Percentiles rank a stretch among this genome's conserved stretches.
These are phyloP conservation scores for Trichosporon asahii DNA, from an alignment of 1,284 basidiomycete species.

Conservation along the genomic window DNA sequence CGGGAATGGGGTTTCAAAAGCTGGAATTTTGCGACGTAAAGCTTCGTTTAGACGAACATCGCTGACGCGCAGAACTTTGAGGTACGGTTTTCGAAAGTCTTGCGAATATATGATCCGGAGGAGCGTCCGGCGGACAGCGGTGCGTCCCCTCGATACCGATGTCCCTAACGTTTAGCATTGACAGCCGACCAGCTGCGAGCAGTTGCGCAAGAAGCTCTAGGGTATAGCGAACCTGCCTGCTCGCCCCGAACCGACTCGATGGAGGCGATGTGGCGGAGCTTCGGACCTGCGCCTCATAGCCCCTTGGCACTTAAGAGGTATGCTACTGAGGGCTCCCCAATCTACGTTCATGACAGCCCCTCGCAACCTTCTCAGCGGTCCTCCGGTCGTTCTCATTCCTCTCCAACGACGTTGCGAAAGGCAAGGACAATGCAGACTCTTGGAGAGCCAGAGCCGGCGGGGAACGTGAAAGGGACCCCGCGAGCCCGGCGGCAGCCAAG, in stretches of 20 bases:
- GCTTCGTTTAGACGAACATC: conserved; percentile 25
- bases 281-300: neutral
- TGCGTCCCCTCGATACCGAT: neutral
- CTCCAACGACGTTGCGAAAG: neutral
- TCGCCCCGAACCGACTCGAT: conserved; percentile 2
- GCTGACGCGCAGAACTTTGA: conserved; percentile 63
- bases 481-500: neutral
- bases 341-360: neutral
- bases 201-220: neutral
- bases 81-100: conserved; percentile 72
- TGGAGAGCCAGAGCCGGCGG: neutral
- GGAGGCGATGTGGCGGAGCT: conserved; percentile 2
- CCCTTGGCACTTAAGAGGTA: conserved; percentile 3
- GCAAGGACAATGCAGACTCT: neutral
- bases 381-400: neutral
- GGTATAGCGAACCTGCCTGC: neutral
- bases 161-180: neutral
- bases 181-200: neutral
- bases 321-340: neutral
- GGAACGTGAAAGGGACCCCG: neutral
- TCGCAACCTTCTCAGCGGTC: neutral
- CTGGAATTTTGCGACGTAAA: conserved; percentile 58
- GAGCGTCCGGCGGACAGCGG: conserved; percentile 66
- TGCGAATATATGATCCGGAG: conserved; percentile 60
- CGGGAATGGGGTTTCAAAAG: conserved; percentile 76